Base-by-base conservation (phyloP, 148 eudicot genomes). In the Camellia granthamiana region DNA sequence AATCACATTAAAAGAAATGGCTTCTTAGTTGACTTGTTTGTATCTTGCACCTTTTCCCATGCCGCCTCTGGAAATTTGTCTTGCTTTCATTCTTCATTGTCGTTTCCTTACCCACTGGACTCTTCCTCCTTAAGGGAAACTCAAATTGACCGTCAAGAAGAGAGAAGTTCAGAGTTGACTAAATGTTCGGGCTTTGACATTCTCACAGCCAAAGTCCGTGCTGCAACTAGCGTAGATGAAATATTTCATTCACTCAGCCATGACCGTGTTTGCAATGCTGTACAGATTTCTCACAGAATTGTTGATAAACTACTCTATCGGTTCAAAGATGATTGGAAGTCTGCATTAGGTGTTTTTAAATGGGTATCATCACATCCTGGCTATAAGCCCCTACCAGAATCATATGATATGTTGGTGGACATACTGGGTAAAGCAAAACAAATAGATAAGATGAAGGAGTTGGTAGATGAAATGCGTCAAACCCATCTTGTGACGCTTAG, bases 381-480 rank as follows among this genome's bases (percentile, higher is more conserved):
- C 64, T 91, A 88, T 66, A 88, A 81, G 76, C 95, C 91, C 51
- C 79, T 74, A 61, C 79, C 89, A 19, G 89, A 87, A 79, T 70
- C 85, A 2, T 93, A 85, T 74, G 97, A 96, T 83, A 69, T 77
- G 80, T 84, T 93, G 92, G 92, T 96, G 59, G 99, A 93, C 81
- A 89, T 91, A 80, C 83, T 96, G 70, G 99, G 98, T 23, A 96
- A 93, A 88, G 87, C 84, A 70, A 92, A 89, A 81, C 90, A 90
- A 82, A 89, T 96, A 88, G 91, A 88, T 68, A 86, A 87, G 81
- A 93, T 93, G 38, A 30, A 30, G 38, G 38, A 30, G 38, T 30
- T 30, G 38, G 38, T 30, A 30, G 38, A 30, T 30, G 98, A 93
- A 88, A 93, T 95, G 97, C 41, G 69, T 72, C 83, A 78, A 62